phyloP scores from a whole-genome alignment of 202 grass and related monocot species.

The Dendrocalamus latiflorus region DNA sequence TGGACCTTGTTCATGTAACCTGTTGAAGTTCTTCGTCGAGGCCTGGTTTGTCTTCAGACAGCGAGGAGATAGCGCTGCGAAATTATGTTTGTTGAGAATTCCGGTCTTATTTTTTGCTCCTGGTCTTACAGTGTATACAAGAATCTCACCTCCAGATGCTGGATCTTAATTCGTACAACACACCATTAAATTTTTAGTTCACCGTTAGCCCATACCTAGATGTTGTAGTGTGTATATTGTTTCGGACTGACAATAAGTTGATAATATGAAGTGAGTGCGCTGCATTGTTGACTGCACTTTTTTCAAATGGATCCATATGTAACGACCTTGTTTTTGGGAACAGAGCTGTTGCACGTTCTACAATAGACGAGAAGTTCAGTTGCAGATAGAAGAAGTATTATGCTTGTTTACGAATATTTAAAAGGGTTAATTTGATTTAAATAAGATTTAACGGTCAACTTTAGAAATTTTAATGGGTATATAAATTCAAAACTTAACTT shows the following conservation, averaged over 20 bases:
- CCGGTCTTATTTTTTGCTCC: background rate
- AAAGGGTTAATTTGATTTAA: no score
- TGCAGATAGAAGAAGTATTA: no score
- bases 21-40: background rate
- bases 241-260: background rate
- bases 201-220: constrained; percentile 20
- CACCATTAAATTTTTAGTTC: constrained; percentile 11
- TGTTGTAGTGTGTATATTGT: constrained; percentile 23
- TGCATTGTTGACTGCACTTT: background rate
- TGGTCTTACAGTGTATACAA: constrained; percentile 29
- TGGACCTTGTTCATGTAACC: background rate
- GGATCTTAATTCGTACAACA: constrained; percentile 28
- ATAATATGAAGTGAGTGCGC: background rate
- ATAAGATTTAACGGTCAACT: no score
- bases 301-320: background rate
- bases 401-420: no score
- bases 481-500: no score
- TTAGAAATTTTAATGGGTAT: no score
- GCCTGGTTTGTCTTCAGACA: background rate
- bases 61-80: background rate
- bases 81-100: background rate
- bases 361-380: no score
- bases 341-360: no score
- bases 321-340: no score
- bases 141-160: constrained; percentile 9